Evolutionary conservation across 176 grass and related monocot species (phyloP).

Genomic region (Cenchrus americanus): DNA sequence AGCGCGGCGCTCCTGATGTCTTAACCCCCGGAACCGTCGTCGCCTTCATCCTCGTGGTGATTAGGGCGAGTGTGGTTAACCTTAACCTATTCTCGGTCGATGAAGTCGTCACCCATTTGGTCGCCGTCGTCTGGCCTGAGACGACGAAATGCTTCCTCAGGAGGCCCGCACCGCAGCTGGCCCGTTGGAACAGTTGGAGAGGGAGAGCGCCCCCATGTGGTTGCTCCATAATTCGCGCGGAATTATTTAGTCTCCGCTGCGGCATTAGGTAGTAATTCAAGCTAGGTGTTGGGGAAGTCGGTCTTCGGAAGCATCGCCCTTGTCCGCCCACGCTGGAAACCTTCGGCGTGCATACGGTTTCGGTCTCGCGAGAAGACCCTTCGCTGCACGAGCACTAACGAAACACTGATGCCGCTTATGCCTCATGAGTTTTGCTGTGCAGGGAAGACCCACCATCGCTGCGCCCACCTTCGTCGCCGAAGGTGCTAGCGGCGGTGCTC

Average conservation of each 20-base stretch:
- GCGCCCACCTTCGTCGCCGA: too few relatives aligned
- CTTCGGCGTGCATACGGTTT: too few relatives aligned
- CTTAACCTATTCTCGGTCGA: not conserved
- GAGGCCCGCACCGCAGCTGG: not conserved
- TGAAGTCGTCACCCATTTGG: not conserved
- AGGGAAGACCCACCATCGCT: too few relatives aligned
- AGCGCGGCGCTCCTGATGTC: not conserved
- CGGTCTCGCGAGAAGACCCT: too few relatives aligned
- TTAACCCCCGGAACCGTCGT: not conserved
- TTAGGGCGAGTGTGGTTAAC: not conserved
- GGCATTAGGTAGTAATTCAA: not conserved
- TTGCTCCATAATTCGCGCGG: not conserved
- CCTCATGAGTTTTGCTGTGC: too few relatives aligned
- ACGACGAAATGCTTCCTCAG: not conserved
- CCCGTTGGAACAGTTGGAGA: slow-evolving; percentile 24
- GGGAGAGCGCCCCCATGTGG: slow-evolving; percentile 14
- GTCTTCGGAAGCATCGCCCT: too few relatives aligned
- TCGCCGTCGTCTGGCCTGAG: not conserved
- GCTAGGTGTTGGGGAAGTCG: too few relatives aligned
- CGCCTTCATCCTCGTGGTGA: not conserved
- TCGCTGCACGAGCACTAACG: too few relatives aligned
- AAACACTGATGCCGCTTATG: too few relatives aligned
- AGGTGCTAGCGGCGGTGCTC: too few relatives aligned
- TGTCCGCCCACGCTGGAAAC: too few relatives aligned
- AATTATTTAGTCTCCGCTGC: not conserved